A percentile compares a stretch with the other conserved stretches of the same genome.
Evolutionary conservation across 192 early-diverging fungal genomes (phyloP).

Genomic region (Backusella westeae): DNA sequence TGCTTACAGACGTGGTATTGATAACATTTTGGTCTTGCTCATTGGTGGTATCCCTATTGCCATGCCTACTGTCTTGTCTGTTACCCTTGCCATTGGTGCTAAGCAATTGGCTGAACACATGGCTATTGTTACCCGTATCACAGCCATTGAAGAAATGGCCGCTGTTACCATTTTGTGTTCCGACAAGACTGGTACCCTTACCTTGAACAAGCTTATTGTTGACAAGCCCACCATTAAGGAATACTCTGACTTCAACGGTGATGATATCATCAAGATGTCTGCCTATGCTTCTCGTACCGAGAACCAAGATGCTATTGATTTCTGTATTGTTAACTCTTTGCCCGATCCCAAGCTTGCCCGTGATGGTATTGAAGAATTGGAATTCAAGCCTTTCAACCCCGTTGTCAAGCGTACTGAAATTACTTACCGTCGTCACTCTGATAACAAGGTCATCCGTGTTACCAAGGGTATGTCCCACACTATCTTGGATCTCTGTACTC

Average conservation of each 20-base stretch:
- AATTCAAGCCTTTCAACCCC: constrained; percentile 74
- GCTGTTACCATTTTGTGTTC: constrained; percentile 82
- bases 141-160: constrained; percentile 75
- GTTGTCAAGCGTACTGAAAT: constrained; percentile 75
- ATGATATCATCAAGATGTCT: constrained; percentile 62
- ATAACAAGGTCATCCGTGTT: constrained; percentile 62
- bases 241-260: constrained; percentile 61
- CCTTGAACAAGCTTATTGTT: constrained; percentile 78
- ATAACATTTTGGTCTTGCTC: constrained; percentile 75
- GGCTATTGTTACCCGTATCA: constrained; percentile 76
- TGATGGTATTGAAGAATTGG: constrained; percentile 61
- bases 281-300: constrained; percentile 74
- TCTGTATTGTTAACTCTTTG: constrained; percentile 65
- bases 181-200: constrained; percentile 95
- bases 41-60: constrained; percentile 81
- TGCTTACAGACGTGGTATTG: constrained; percentile 71
- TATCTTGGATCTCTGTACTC: constrained; percentile 68
- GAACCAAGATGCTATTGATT: constrained; percentile 81
- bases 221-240: constrained; percentile 63
- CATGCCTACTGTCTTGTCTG: constrained; percentile 74
- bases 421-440: constrained; percentile 63
- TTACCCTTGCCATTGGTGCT: constrained; percentile 54
- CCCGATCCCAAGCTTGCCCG: constrained; percentile 54
- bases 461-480: constrained; percentile 75
- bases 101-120: constrained; percentile 63